A percentile compares a stretch with the other conserved stretches of the same genome.
phyloP scores from a whole-genome alignment of 352 stramenopile species.

The Pythium pectinolyticum region DNA sequence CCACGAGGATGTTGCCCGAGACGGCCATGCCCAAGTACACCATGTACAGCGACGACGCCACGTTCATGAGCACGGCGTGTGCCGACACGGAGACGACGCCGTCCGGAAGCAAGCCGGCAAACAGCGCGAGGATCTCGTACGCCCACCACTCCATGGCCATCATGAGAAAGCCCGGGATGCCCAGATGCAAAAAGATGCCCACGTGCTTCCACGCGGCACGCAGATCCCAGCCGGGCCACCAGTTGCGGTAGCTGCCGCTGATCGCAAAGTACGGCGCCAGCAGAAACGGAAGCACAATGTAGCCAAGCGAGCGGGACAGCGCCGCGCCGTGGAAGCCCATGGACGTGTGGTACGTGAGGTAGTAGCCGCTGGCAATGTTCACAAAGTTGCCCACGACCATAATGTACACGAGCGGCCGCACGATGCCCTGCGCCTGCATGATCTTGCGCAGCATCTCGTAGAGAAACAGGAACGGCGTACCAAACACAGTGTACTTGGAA shows the following conservation, averaged over 20 bases:
- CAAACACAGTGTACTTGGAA: constrained; percentile 55
- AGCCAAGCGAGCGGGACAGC: constrained; percentile 56
- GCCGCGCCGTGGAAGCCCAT: constrained; percentile 76
- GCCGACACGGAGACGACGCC: constrained; percentile 71
- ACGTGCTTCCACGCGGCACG: constrained; percentile 39
- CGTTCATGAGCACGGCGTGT: constrained; percentile 74
- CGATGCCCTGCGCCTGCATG: constrained; percentile 72
- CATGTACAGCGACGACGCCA: constrained; percentile 65
- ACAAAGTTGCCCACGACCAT: constrained; percentile 57
- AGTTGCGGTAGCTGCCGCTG: constrained; percentile 33
- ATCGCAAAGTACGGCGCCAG: constrained; percentile 56
- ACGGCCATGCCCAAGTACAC: constrained; percentile 68
- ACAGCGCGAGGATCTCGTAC: constrained; percentile 67
- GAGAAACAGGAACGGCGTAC: constrained; percentile 72
- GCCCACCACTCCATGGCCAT: constrained; percentile 81
- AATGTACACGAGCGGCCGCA: constrained; percentile 57
- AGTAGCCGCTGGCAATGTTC: constrained; percentile 68
- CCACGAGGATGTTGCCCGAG: constrained; percentile 74
- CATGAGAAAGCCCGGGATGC: constrained; percentile 52
- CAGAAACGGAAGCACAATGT: constrained; percentile 50
- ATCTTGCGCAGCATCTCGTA: constrained; percentile 81
- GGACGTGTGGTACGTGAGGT: constrained; percentile 64
- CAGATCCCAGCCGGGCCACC: constrained; percentile 56
- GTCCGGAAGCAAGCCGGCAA: constrained; percentile 68
- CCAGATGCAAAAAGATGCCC: constrained; percentile 53